A percentile compares a stretch with the other conserved stretches of the same genome.
Evolutionary conservation across 768 basidiomycete species (phyloP).

Genomic region (Calocybe gangraenosa): DNA sequence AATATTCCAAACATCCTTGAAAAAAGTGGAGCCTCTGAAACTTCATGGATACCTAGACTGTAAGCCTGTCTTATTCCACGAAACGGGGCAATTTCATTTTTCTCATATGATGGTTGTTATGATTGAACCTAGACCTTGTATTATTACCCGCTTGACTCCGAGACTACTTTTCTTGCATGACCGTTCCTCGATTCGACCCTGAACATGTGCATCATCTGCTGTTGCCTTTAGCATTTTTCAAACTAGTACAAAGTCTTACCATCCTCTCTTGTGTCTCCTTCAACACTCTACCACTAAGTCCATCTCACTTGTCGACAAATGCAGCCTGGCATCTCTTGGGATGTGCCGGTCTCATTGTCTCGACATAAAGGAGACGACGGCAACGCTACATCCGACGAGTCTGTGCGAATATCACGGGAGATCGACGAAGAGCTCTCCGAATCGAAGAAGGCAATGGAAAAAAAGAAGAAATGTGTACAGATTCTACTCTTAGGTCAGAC

Average conservation of each 20-base stretch:
- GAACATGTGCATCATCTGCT: neutral
- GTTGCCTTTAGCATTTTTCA: neutral
- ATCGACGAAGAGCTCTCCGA: constrained; percentile 47
- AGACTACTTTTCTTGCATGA: neutral
- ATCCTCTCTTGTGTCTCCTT: neutral
- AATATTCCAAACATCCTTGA: too few species aligned
- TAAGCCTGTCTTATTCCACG: too few species aligned
- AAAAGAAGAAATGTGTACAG: constrained; percentile 47
- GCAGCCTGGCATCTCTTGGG: constrained; percentile 2
- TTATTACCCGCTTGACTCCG: constrained; percentile 6
- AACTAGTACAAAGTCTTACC: neutral
- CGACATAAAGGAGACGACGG: constrained; percentile 1
- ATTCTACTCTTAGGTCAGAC: constrained; percentile 46
- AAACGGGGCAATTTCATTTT: neutral
- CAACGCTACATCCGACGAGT: constrained; percentile 28
- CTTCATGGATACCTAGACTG: too few species aligned
- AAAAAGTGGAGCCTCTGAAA: too few species aligned
- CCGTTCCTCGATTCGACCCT: constrained; percentile 3
- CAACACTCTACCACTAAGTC: too few species aligned
- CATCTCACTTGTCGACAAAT: neutral
- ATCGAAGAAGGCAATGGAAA: constrained; percentile 41
- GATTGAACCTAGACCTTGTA: neutral
- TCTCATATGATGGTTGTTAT: constrained; percentile 6
- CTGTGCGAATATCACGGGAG: constrained; percentile 37
- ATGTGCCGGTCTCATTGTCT: constrained; percentile 6